A percentile compares a stretch with the other conserved stretches of the same genome.
These are phyloP conservation scores for Echinosophora koreensis DNA, from an alignment of 306 rosid species.

Conservation along the genomic window DNA sequence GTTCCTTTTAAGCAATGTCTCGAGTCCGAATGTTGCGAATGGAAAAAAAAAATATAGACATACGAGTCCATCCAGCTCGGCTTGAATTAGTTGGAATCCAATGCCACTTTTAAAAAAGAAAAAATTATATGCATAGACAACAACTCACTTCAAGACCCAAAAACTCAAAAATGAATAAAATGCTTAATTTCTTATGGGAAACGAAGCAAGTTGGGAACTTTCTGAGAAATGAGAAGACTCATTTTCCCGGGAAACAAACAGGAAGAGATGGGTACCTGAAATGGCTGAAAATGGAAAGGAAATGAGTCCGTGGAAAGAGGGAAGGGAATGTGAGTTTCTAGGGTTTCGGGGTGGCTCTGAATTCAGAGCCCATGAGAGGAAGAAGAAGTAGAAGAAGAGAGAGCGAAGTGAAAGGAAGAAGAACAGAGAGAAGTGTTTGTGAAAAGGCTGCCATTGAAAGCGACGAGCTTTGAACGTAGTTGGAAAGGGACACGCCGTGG, in stretches of 20 bases:
- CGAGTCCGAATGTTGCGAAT: no score
- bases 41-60: no score
- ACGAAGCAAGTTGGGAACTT: background rate
- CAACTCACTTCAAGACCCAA: background rate
- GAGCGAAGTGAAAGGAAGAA: background rate
- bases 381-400: background rate
- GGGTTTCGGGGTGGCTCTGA: constrained; percentile 52
- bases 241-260: constrained; percentile 29
- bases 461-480: constrained; percentile 27
- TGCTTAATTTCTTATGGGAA: no score
- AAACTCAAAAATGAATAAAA: no score
- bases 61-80: no score
- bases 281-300: background rate
- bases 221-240: background rate
- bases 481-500: background rate
- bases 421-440: background rate
- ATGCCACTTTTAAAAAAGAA: no score
- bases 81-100: no score
- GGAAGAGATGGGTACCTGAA: background rate
- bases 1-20: no score
- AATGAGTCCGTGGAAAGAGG: background rate
- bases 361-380: constrained; percentile 38
- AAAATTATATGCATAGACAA: no score
- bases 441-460: constrained; percentile 33
- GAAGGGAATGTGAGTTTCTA: constrained; percentile 37